Conservation (phyloP, 2,329 filamentous ascomycete species). For the Aspergillus candidus region DNA sequence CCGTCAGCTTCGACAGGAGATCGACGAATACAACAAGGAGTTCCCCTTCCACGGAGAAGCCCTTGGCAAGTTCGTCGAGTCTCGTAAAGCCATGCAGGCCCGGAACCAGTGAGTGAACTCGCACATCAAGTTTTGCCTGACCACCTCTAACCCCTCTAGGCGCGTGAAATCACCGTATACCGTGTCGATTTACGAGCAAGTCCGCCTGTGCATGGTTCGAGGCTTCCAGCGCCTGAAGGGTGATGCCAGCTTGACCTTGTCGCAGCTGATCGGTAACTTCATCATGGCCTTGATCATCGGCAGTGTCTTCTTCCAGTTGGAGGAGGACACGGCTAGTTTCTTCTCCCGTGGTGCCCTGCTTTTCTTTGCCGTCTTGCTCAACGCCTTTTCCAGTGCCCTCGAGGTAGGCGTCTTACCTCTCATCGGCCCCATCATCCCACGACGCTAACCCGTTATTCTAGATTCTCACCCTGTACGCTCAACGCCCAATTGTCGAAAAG, state of each 20-base stretch:
- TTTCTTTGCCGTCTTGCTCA: conserved; percentile 84
- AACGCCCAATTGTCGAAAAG: conserved; percentile 89
- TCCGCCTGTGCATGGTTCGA: conserved; percentile 72
- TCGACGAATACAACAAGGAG: conserved; percentile 39
- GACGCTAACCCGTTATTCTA: conserved; percentile 21
- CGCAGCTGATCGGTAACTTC: conserved; percentile 61
- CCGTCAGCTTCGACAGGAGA: conserved; percentile 35
- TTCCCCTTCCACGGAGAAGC: conserved; percentile 40
- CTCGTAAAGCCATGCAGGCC: conserved; percentile 39
- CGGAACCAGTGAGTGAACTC: conserved; percentile 28
- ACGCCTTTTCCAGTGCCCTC: conserved; percentile 72
- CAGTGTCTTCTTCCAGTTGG: conserved; percentile 74
- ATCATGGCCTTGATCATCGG: conserved; percentile 71
- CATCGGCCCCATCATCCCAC: background rate
- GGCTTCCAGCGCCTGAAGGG: conserved; percentile 71
- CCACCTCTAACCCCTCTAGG: conserved; percentile 15
- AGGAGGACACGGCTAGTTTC: conserved; percentile 62
- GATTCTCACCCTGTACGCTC: conserved; percentile 79
- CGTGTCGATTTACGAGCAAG: conserved; percentile 67
- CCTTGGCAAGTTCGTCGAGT: conserved; percentile 36
- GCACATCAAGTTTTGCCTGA: background rate
- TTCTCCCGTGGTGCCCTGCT: conserved; percentile 72
- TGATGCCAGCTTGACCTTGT: conserved; percentile 68
- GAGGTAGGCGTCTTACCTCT: conserved; percentile 45
- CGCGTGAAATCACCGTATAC: conserved; percentile 75